Base-by-base conservation (phyloP, 1,284 basidiomycete species). In the Heterobasidion parviporum region DNA sequence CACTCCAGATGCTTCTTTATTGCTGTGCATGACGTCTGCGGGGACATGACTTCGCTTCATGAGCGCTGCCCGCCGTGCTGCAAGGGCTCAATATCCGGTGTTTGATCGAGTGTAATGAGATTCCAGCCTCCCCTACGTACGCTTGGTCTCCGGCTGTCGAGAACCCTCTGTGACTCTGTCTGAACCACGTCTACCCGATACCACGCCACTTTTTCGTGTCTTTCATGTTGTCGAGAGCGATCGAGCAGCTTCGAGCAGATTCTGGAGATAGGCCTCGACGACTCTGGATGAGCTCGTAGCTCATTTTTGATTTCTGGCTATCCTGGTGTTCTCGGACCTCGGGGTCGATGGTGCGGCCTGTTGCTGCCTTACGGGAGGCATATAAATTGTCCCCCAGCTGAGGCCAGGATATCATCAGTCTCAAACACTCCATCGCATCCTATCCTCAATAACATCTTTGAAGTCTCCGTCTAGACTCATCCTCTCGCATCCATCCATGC, bases 401-500 rank as follows among this genome's bases (percentile, higher is more conserved):
- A 41, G 38, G 38, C 38, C 38, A 41, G n/a, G n/a, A 41, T 8
- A n/a, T n/a, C 50, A 51, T 51, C 35, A 51, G 47, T n/a, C 5
- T 41, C 38, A 38, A 36, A 34, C 16, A 45, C 26, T n/a, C 10
- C 52, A 44, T 26, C 10, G 36, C 38, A 43, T 43, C n/a, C 38
- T 14, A 18, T 12, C 20, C 20, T 26, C 2, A 26, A 16, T 8
- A 34, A 34, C 56, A 54, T 53, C 58, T 50, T 32, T 46, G 48
- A 38, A 55, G 44, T 57, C 47, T 58, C 3, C 35, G 9, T 33
- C n/a, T 10, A n/a, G 15, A 12, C 8, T 26, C 54, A 54, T 58
- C 54, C 49, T 38, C 45, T 48, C 53, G 50, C 20, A 51, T 52
- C 41, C 55, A 38, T 47, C 56, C 59, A 53, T 55, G 56, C 62